Evolutionary conservation across 2,329 filamentous ascomycete genomes (phyloP).

Genomic region (Diaporthe velutina): DNA sequence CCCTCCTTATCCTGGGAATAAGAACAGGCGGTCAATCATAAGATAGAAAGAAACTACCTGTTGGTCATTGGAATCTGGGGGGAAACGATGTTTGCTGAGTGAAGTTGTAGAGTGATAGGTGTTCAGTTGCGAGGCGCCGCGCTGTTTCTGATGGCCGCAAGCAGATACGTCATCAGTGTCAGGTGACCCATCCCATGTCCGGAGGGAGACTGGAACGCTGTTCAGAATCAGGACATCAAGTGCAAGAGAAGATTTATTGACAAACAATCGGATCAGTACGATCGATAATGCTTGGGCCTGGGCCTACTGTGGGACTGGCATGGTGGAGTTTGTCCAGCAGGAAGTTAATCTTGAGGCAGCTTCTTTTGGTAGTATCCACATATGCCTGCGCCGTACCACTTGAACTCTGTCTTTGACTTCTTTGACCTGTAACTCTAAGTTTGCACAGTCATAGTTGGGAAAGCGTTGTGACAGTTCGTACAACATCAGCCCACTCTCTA

Average conservation of each 20-base stretch:
- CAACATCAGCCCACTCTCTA: background rate
- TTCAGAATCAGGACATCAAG: background rate
- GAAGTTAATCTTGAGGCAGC: background rate
- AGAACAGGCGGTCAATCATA: background rate
- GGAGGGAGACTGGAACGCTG: constrained; percentile 4
- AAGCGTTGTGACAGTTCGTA: background rate
- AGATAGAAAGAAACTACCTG: background rate
- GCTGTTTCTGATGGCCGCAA: background rate
- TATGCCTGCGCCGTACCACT: background rate
- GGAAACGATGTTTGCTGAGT: constrained; percentile 3
- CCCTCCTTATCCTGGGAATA: background rate
- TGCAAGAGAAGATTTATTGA: background rate
- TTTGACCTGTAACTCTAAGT: background rate
- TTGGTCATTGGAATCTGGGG: background rate
- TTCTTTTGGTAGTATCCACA: constrained; percentile 21
- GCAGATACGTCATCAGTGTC: constrained; percentile 27
- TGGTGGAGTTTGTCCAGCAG: constrained; percentile 5
- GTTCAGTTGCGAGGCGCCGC: constrained; percentile 10
- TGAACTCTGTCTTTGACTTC: background rate
- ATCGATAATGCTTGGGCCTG: background rate
- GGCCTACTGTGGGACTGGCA: background rate
- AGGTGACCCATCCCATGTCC: constrained; percentile 22
- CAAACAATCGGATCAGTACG: background rate
- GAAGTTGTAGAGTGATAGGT: constrained; percentile 1
- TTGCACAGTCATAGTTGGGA: background rate